These are phyloP conservation scores for Podospora comata DNA, from an alignment of 495 filamentous ascomycete genomes.

Conservation along the genomic window DNA sequence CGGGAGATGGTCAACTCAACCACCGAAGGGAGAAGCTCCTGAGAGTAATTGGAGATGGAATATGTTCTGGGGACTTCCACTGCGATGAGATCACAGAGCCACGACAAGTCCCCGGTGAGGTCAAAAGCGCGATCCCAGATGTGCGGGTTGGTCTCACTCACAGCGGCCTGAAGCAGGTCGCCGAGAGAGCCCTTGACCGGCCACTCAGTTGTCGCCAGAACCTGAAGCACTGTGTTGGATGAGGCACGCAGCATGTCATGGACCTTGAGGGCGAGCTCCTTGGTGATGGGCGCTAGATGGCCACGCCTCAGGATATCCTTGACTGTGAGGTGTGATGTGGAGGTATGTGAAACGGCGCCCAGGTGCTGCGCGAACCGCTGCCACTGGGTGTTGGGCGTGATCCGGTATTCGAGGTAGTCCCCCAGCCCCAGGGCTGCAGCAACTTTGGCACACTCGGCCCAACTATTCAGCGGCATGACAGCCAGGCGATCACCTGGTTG, in stretches of 20 bases:
- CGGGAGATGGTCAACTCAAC: conserved; percentile 48
- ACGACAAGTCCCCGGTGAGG: conserved; percentile 38
- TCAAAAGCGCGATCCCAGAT: conserved; percentile 50
- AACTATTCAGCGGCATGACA: conserved; percentile 50
- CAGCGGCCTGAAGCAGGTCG: conserved; percentile 44
- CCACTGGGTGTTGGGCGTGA: conserved; percentile 38
- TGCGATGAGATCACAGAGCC: conserved; percentile 45
- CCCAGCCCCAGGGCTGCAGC: conserved; percentile 44
- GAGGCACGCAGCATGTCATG: conserved; percentile 44
- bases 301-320: conserved; percentile 49
- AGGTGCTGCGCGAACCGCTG: conserved; percentile 46
- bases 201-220: conserved; percentile 48
- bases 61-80: conserved; percentile 52
- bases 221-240: conserved; percentile 46
- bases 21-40: conserved; percentile 47
- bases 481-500: conserved; percentile 49
- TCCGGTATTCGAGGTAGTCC: conserved; percentile 36
- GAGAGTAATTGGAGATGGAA: conserved; percentile 45
- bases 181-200: conserved; percentile 47
- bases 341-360: conserved; percentile 35
- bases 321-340: conserved; percentile 36
- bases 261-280: conserved; percentile 45
- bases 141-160: conserved; percentile 42
- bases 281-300: conserved; percentile 48
- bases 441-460: conserved; percentile 48